Evolutionary conservation across 2,329 filamentous ascomycete genomes (phyloP).

Genomic region (Colletotrichum trifolii): DNA sequence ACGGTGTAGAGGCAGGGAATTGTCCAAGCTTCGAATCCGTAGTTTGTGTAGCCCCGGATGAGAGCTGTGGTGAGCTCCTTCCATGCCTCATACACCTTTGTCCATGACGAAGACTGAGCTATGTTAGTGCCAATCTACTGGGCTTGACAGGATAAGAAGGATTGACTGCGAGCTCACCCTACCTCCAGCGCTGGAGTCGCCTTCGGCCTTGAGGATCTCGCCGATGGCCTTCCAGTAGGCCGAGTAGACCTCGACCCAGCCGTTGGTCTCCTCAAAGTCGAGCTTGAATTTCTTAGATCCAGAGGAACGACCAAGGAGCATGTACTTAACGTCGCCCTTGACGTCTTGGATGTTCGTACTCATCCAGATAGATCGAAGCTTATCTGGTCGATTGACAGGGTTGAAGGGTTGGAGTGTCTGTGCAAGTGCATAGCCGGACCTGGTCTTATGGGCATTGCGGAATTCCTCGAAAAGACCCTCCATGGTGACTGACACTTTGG

Average conservation of each 20-base stretch:
- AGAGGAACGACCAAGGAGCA: slow-evolving; percentile 65
- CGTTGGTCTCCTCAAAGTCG: slow-evolving; percentile 74
- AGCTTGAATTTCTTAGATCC: slow-evolving; percentile 63
- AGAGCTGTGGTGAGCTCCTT: slow-evolving; percentile 83
- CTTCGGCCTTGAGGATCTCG: slow-evolving; percentile 75
- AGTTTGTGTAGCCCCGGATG: slow-evolving; percentile 82
- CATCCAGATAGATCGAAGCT: slow-evolving; percentile 76
- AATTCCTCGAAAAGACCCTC: slow-evolving; percentile 80
- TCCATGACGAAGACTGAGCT: slow-evolving; percentile 68
- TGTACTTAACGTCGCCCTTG: slow-evolving; percentile 77
- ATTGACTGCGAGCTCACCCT: slow-evolving; percentile 42
- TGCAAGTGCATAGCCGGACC: slow-evolving; percentile 79
- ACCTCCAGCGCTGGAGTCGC: slow-evolving; percentile 50
- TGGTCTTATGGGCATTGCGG: slow-evolving; percentile 70
- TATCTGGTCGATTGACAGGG: slow-evolving; percentile 69
- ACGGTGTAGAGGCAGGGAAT: slow-evolving; percentile 89
- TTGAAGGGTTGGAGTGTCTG: slow-evolving; percentile 79
- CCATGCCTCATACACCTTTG: slow-evolving; percentile 88
- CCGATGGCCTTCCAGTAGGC: slow-evolving; percentile 86
- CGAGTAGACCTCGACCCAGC: slow-evolving; percentile 89
- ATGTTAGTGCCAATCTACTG: not conserved
- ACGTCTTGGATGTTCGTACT: slow-evolving; percentile 75
- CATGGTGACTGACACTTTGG: slow-evolving; percentile 61
- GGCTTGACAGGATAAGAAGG: not conserved
- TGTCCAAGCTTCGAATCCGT: slow-evolving; percentile 87